A percentile compares a stretch with the other conserved stretches of the same genome.
phyloP scores from a whole-genome alignment of 805 yeast genomes.

The Suhomyces sp. region DNA sequence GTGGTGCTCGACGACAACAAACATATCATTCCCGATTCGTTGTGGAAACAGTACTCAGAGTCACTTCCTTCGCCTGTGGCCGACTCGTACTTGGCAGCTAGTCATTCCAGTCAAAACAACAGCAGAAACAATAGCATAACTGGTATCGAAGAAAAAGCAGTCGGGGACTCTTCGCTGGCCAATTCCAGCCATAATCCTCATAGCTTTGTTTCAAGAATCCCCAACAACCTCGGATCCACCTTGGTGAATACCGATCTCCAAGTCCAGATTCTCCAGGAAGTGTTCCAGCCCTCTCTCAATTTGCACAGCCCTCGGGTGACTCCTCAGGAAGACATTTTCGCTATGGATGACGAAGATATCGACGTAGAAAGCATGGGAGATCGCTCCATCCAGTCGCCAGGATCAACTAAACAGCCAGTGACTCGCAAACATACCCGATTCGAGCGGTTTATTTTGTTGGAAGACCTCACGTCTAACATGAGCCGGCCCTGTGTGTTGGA shows the following conservation, averaged over 20 bases:
- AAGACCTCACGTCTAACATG: conserved; percentile 86
- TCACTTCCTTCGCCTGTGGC: conserved; percentile 17
- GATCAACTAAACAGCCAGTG: background rate
- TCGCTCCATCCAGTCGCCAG: background rate
- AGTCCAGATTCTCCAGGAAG: conserved; percentile 38
- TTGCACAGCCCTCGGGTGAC: conserved; percentile 24
- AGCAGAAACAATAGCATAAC: conserved; percentile 2
- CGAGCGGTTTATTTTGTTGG: conserved; percentile 81
- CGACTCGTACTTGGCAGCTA: conserved; percentile 8
- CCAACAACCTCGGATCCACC: conserved; percentile 29
- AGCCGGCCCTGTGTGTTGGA: conserved; percentile 87
- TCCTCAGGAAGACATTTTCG: conserved; percentile 40
- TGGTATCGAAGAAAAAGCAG: background rate
- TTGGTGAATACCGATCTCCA: conserved; percentile 37
- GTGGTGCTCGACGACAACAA: conserved; percentile 90
- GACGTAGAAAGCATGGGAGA: background rate
- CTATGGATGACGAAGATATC: conserved; percentile 42
- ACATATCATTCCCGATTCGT: conserved; percentile 83
- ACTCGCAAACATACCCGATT: conserved; percentile 50
- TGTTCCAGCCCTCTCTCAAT: conserved; percentile 25
- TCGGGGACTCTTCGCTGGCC: background rate
- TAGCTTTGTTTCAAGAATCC: conserved; percentile 1
- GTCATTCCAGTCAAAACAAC: conserved; percentile 2
- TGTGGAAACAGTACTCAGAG: conserved; percentile 60
- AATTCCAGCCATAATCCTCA: conserved; percentile 1